Evolutionary conservation across 2,329 filamentous ascomycete genomes (phyloP).

Genomic region (Aureobasidium subglaciale): DNA sequence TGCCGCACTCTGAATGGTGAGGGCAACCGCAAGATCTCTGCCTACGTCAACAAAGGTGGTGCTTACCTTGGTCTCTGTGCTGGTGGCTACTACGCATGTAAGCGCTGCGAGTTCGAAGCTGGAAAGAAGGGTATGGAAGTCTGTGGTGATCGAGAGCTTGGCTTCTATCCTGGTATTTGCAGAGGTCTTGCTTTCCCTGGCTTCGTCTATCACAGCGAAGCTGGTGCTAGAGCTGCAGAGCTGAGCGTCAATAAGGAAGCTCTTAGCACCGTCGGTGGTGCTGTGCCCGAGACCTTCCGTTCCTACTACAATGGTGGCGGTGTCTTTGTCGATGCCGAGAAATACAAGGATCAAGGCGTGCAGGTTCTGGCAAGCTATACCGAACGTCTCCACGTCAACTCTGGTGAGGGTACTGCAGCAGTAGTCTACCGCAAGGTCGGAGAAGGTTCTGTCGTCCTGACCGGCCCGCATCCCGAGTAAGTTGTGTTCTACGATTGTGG

Average conservation of each 20-base stretch:
- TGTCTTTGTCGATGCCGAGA: slow-evolving; percentile 75
- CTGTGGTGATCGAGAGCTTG: slow-evolving; percentile 74
- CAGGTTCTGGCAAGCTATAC: slow-evolving; percentile 77
- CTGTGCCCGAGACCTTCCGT: slow-evolving; percentile 55
- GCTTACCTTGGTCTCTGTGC: slow-evolving; percentile 88
- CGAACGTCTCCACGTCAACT: slow-evolving; percentile 67
- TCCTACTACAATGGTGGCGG: slow-evolving; percentile 94
- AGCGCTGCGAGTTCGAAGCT: slow-evolving; percentile 84
- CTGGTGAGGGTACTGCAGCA: slow-evolving; percentile 66
- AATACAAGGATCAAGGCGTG: slow-evolving; percentile 56
- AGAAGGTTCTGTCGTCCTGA: slow-evolving; percentile 70
- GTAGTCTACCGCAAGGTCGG: slow-evolving; percentile 78
- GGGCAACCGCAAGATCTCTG: slow-evolving; percentile 75
- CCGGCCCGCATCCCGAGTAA: slow-evolving; percentile 88
- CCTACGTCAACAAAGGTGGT: slow-evolving; percentile 81
- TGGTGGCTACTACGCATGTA: slow-evolving; percentile 82
- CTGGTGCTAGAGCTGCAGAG: slow-evolving; percentile 65
- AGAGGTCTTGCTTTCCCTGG: slow-evolving; percentile 81
- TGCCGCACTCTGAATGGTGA: slow-evolving; percentile 79
- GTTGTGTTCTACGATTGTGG: slow-evolving; percentile 23
- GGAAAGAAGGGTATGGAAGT: slow-evolving; percentile 77
- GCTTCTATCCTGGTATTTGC: slow-evolving; percentile 80
- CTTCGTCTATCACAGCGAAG: slow-evolving; percentile 85
- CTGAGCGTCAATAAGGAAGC: slow-evolving; percentile 57
- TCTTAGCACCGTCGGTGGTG: slow-evolving; percentile 43